phyloP scores from a whole-genome alignment of 305 asterid species.

The Coffea humblotiana region DNA sequence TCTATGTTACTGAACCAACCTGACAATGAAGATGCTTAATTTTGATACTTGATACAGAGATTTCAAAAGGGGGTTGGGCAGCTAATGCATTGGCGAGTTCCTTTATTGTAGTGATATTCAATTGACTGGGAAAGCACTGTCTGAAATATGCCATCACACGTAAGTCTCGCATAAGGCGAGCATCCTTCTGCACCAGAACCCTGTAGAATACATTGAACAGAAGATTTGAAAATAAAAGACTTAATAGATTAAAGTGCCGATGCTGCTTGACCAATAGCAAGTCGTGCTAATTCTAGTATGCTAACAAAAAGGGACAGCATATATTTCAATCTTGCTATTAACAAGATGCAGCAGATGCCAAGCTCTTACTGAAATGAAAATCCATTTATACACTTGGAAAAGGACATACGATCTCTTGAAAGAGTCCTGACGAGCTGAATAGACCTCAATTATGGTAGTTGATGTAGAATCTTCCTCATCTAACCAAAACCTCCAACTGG shows the following conservation, averaged over 20 bases:
- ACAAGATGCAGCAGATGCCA: not conserved
- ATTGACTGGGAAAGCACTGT: slow-evolving; percentile 76
- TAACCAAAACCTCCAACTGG: slow-evolving; percentile 89
- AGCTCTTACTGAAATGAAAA: not conserved
- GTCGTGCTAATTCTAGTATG: not conserved
- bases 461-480: slow-evolving; percentile 42
- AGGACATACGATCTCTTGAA: slow-evolving; percentile 67
- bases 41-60: slow-evolving; percentile 60
- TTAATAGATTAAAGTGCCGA: not conserved
- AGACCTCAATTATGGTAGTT: slow-evolving; percentile 56
- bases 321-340: not conserved
- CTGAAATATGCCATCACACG: slow-evolving; percentile 83
- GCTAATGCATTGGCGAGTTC: slow-evolving; percentile 86
- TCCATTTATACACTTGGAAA: not conserved
- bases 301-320: not conserved
- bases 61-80: slow-evolving; percentile 80
- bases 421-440: slow-evolving; percentile 73
- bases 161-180: slow-evolving; percentile 62
- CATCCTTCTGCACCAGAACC: slow-evolving; percentile 62
- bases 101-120: slow-evolving; percentile 56
- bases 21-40: slow-evolving; percentile 79
- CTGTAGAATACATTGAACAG: slow-evolving; percentile 35
- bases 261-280: not conserved
- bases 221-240: slow-evolving; percentile 9
- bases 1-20: slow-evolving; percentile 43